A percentile compares a stretch with the other conserved stretches of the same genome.
Evolutionary conservation across 1,284 basidiomycete genomes (phyloP).

Genomic region (Sanghuangporus baumii): DNA sequence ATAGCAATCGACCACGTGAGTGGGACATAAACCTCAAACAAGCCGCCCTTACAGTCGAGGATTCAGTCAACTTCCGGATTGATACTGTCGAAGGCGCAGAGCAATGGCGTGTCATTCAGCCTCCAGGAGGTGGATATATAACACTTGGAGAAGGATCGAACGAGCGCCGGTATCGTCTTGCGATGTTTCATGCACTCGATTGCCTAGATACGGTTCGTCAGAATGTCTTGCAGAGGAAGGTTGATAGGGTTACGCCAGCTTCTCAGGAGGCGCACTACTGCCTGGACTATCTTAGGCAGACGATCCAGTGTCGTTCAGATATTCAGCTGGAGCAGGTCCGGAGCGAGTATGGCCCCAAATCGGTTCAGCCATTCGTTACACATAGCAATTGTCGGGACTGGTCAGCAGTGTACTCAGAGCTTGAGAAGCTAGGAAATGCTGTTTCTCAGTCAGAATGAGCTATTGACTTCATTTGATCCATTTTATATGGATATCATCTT

Average conservation of each 20-base stretch:
- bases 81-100: conserved; percentile 14
- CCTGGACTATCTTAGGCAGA: conserved; percentile 16
- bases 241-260: conserved; percentile 4
- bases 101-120: conserved; percentile 14
- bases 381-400: conserved; percentile 18
- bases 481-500: neutral
- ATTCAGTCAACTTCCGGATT: conserved; percentile 17
- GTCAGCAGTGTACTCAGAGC: conserved; percentile 14
- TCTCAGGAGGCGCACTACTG: conserved; percentile 13
- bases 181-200: conserved; percentile 17
- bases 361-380: conserved; percentile 17
- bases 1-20: neutral
- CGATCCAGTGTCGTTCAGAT: conserved; percentile 16
- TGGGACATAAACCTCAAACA: conserved; percentile 8
- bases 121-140: conserved; percentile 13
- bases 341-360: conserved; percentile 17
- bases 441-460: neutral
- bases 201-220: conserved; percentile 11
- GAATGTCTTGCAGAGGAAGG: conserved; percentile 12
- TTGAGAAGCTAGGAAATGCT: neutral
- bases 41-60: conserved; percentile 16
- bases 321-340: conserved; percentile 16
- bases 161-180: conserved; percentile 7
- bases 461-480: neutral
- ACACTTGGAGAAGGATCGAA: conserved; percentile 6